Evolutionary conservation across 768 basidiomycete species (phyloP).

Genomic region (Boletus barrowsii): DNA sequence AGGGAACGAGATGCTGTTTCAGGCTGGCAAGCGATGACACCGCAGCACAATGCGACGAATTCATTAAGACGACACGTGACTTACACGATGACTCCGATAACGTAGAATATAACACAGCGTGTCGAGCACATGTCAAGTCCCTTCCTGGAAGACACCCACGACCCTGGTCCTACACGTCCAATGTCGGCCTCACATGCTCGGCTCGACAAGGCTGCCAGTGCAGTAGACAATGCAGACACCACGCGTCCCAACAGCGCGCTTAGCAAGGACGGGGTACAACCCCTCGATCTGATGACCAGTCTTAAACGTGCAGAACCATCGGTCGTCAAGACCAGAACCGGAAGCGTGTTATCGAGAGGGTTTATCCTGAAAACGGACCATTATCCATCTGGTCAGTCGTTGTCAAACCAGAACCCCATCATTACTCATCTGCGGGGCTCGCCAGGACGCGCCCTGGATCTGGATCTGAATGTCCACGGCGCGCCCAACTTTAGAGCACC

Average conservation of each 20-base stretch:
- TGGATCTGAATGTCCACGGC: conserved; percentile 89
- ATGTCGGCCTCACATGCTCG: conserved; percentile 10
- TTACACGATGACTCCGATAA: background rate
- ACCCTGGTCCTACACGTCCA: background rate
- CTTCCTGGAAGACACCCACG: background rate
- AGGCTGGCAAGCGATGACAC: no score
- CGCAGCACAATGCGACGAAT: no score
- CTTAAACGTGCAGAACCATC: conserved; percentile 66
- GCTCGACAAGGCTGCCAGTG: background rate
- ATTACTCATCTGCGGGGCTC: conserved; percentile 1
- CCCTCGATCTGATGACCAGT: conserved; percentile 59
- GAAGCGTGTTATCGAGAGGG: conserved; percentile 81
- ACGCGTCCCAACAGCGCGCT: conserved; percentile 1
- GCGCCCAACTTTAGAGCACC: conserved; percentile 95
- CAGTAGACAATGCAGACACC: background rate
- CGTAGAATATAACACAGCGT: background rate
- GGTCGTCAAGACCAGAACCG: conserved; percentile 78
- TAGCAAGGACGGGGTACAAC: conserved; percentile 15
- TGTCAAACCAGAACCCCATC: background rate
- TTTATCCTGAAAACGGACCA: conserved; percentile 95
- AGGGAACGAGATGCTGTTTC: no score
- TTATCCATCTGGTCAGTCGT: conserved; percentile 65
- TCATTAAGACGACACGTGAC: conserved; percentile 12
- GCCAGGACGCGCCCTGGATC: conserved; percentile 80
- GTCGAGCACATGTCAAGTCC: background rate